phyloP scores from a whole-genome alignment of 306 rosid species.

The Prunus davidiana region DNA sequence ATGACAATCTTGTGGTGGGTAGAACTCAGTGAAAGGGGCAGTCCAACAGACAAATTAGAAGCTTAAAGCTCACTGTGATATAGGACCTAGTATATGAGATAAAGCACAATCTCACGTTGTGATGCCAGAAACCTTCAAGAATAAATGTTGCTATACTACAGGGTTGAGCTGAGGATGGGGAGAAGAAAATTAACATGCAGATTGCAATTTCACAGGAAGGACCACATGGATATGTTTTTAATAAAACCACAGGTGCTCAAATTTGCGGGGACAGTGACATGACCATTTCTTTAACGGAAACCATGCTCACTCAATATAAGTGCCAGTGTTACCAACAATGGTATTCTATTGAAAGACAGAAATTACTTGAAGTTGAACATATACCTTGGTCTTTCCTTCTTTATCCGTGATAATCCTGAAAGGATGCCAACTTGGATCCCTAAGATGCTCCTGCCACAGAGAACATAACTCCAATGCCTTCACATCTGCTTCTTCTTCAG shows the following conservation, averaged over 20 bases:
- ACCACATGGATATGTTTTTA: not conserved
- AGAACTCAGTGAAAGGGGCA: too few species aligned
- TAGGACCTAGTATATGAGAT: not conserved
- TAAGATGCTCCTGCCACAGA: conserved; percentile 52
- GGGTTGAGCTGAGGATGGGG: not conserved
- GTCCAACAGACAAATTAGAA: too few species aligned
- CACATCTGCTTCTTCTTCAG: conserved; percentile 24
- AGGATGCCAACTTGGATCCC: conserved; percentile 89
- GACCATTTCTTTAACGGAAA: not conserved
- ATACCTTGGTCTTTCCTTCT: conserved; percentile 38
- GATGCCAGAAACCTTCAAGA: not conserved
- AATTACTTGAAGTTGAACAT: not conserved
- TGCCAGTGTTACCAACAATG: not conserved
- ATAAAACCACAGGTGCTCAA: not conserved
- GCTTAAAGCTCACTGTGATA: not conserved
- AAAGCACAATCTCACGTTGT: not conserved
- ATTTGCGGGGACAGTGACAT: not conserved
- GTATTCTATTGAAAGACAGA: not conserved
- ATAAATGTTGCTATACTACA: not conserved
- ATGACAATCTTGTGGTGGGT: not conserved
- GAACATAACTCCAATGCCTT: conserved; percentile 44
- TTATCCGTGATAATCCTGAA: conserved; percentile 37
- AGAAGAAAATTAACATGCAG: not conserved
- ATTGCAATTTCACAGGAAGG: not conserved
- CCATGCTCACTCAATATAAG: not conserved